These are phyloP conservation scores for Cryphonectria naterciae DNA, from an alignment of 2,329 filamentous ascomycete genomes.

Conservation along the genomic window DNA sequence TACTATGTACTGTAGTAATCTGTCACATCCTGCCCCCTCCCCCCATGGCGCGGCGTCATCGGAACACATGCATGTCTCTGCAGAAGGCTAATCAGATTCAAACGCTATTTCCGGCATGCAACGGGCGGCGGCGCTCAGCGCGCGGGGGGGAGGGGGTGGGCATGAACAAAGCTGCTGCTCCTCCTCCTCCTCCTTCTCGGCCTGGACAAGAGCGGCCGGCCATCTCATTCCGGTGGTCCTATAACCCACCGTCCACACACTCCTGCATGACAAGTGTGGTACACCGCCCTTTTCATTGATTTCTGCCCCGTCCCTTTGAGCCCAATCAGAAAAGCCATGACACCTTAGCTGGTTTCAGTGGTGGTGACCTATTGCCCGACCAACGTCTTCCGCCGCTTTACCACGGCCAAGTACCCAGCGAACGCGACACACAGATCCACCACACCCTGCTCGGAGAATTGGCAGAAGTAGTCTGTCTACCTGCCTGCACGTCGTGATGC, in stretches of 20 bases:
- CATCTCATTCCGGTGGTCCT: constrained; percentile 20
- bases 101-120: constrained; percentile 25
- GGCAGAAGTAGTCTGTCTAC: background rate
- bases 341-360: constrained; percentile 12
- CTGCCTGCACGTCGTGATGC: constrained; percentile 24
- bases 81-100: constrained; percentile 20
- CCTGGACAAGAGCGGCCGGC: constrained; percentile 21
- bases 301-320: constrained; percentile 12
- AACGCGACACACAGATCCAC: constrained; percentile 7
- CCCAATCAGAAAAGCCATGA: constrained; percentile 18
- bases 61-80: constrained; percentile 21
- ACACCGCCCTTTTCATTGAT: constrained; percentile 28
- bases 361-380: constrained; percentile 15
- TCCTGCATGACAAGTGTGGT: constrained; percentile 14
- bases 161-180: constrained; percentile 11
- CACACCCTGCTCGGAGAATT: constrained; percentile 20
- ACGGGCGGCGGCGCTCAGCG: constrained; percentile 23
- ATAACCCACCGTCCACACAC: constrained; percentile 20
- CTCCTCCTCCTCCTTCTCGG: constrained; percentile 17
- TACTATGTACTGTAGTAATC: constrained; percentile 11
- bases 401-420: constrained; percentile 14
- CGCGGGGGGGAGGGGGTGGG: constrained; percentile 1
- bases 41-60: constrained; percentile 25
- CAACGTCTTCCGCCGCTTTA: constrained; percentile 8
- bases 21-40: constrained; percentile 13